Base-by-base conservation (phyloP, 2,329 filamentous ascomycete genomes). In the Tolypocladium inflatum region DNA sequence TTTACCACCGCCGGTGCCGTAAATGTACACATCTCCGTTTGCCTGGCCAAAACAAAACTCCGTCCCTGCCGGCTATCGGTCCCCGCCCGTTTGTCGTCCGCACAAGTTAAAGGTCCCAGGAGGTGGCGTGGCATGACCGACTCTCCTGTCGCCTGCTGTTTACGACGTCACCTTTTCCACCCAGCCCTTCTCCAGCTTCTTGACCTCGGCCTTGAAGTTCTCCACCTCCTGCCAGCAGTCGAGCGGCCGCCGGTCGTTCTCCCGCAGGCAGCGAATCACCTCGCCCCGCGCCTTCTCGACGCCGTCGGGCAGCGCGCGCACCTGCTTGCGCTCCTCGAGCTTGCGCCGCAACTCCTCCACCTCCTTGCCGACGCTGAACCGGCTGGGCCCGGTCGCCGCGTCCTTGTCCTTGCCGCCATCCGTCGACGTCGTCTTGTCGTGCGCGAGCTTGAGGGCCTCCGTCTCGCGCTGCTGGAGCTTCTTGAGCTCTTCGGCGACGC, bases 171-270 rank as follows among this genome's bases (percentile, higher is more conserved):
- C 85, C 76, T 87, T 90, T 70, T 95, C 88, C 41, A 97, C 90
- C 84, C 95, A 97, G 33, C 80, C 80, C 75, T 85, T 87, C 82
- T 97, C 93, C 74, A 97, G 74, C 76, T 84, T 85, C 65, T 89
- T 85, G 55, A 97, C 92, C 80, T 96, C 90, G 67, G 83, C 82
- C 83, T 92, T 96, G 74, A 97, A 97, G 23, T 79, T 80, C 77
- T 95, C 88, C 30, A 97, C 91, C 82, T 97, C 91, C 74, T 86
- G 82, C 89, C 90, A 97, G 81, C 93, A 97, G 78, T 97, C 90
- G 70, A 97, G 78, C 71, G 93, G 92, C 72, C 91, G 83, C 63
- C 91, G 81, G 74, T 97, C 92, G 73, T 97, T 87, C 68, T 87
- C 81, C 61, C 89, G 80, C 78, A 97, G 78, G 72, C 93, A 97